These are phyloP conservation scores for Suhomyces faveliae DNA, from an alignment of 805 yeast species.

Conservation along the genomic window DNA sequence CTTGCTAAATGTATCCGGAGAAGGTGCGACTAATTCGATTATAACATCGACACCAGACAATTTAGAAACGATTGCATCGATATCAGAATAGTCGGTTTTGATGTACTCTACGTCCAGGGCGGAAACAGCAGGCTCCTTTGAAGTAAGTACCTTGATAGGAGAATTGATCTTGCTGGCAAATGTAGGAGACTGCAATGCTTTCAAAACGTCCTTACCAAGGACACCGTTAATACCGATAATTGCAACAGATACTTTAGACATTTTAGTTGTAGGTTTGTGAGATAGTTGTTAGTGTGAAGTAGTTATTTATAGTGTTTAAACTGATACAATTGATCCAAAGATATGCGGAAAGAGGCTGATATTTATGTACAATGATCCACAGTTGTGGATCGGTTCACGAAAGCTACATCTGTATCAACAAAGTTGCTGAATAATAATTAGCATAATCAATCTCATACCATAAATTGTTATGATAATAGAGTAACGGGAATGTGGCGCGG, in stretches of 20 bases:
- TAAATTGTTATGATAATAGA: not conserved
- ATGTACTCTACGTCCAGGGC: conserved; percentile 41
- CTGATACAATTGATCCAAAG: too few species aligned
- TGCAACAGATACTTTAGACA: conserved; percentile 36
- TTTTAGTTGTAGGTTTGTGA: not conserved
- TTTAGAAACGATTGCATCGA: conserved; percentile 30
- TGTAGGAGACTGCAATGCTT: conserved; percentile 42
- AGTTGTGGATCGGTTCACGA: not conserved
- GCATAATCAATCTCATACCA: not conserved
- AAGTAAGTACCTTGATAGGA: conserved; percentile 54
- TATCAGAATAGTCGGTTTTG: conserved; percentile 27
- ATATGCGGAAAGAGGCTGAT: not conserved
- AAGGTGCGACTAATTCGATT: conserved; percentile 41
- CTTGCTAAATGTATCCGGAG: conserved; percentile 29
- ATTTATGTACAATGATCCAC: not conserved
- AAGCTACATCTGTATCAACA: not conserved
- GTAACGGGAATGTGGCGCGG: not conserved
- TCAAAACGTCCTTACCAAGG: conserved; percentile 48
- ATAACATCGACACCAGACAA: conserved; percentile 52
- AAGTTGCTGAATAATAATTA: not conserved
- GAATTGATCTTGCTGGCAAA: conserved; percentile 41
- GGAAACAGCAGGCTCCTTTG: conserved; percentile 26
- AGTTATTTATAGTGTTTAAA: not conserved
- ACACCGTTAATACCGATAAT: conserved; percentile 53
- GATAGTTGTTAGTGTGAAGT: too few species aligned